Percentiles rank a stretch among this genome's conserved stretches.
Conservation (phyloP, 345 rosid species). For the Salix caprea region DNA sequence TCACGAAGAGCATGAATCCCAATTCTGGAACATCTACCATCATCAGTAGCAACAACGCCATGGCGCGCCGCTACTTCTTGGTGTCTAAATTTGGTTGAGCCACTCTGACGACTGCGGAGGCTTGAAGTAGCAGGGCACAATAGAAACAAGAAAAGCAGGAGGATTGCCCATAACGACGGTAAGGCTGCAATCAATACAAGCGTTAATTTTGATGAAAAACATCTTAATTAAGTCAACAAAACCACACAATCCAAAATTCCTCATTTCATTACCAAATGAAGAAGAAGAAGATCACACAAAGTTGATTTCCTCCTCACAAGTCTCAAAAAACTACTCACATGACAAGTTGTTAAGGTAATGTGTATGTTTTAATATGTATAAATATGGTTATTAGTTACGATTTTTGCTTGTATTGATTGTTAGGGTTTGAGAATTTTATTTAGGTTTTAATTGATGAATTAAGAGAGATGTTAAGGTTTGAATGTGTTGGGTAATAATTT, state of each 20-base stretch:
- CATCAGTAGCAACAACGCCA: conserved; percentile 53
- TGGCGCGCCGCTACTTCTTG: conserved; percentile 27
- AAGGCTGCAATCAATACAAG: not conserved
- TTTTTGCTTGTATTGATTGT: too few species aligned
- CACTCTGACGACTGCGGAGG: not conserved
- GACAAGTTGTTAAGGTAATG: too few species aligned
- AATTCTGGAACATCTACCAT: conserved; percentile 46
- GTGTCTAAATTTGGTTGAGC: not conserved
- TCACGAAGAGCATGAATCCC: conserved; percentile 33
- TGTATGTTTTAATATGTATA: too few species aligned
- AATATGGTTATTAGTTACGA: too few species aligned
- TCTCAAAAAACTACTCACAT: too few species aligned
- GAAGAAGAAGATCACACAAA: too few species aligned
- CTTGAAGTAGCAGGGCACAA: not conserved
- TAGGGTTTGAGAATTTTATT: too few species aligned
- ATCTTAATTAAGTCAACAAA: not conserved
- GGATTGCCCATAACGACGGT: not conserved
- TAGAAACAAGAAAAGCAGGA: not conserved
- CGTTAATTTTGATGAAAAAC: not conserved
- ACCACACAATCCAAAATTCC: not conserved
- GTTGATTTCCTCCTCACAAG: too few species aligned
- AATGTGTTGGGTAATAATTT: too few species aligned
- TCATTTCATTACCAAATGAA: too few species aligned
- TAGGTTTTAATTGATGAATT: too few species aligned
- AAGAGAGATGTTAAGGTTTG: too few species aligned